These are phyloP conservation scores for Dendrobium chrysotoxum DNA, from an alignment of 106 monocot species.

Conservation along the genomic window DNA sequence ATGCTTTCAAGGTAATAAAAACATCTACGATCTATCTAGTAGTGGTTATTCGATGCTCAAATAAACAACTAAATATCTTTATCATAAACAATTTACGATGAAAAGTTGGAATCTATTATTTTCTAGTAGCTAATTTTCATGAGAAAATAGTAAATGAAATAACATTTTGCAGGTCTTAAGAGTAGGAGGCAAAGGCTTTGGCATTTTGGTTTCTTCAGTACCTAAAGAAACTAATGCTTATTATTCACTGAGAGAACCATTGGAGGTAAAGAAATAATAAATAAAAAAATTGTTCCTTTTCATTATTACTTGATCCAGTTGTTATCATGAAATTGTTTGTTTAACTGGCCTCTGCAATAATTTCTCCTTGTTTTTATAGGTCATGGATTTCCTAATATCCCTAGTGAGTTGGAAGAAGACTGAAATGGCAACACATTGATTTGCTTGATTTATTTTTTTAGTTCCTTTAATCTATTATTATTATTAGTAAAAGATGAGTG, in stretches of 20 bases:
- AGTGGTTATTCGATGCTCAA: no score
- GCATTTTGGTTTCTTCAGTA: conserved; percentile 73
- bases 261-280: conserved; percentile 40
- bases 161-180: conserved; percentile 33
- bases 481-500: not conserved
- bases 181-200: conserved; percentile 45
- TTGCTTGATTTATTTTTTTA: not conserved
- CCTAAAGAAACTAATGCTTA: conserved; percentile 69
- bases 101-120: no score
- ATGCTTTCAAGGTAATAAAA: conserved; percentile 67
- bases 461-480: not conserved
- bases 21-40: no score
- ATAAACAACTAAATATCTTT: no score
- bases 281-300: no score
- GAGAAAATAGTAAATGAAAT: no score
- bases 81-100: no score
- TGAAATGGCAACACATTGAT: conserved; percentile 12
- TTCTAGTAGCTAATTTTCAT: not conserved
- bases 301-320: no score
- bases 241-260: conserved; percentile 70
- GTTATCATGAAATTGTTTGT: no score
- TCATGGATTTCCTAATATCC: conserved; percentile 62
- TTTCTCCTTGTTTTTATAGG: conserved; percentile 27
- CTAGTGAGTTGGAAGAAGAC: conserved; percentile 60
- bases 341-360: no score